Evolutionary conservation across 768 basidiomycete species (phyloP), one percentile per base, ranked within the genome.

Genomic region (Candolleomyces eurysporus): DNA sequence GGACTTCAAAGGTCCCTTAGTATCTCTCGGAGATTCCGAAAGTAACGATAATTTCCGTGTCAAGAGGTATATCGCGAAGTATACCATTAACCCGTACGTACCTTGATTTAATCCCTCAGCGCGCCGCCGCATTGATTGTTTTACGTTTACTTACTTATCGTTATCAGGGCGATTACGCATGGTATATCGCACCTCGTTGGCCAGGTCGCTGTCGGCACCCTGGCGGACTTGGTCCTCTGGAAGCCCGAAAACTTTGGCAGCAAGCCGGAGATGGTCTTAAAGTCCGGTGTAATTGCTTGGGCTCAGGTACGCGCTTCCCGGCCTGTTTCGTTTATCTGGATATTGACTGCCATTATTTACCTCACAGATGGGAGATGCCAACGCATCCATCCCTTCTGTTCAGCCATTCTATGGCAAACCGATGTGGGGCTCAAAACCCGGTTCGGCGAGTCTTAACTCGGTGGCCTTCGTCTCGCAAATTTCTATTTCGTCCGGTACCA

Each of bases 221-320:
- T 99, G 50, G 97, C 96, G 0, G 97, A 99, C 72, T 83, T 99
- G 48, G 96, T 98, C 0, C 79, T 98, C 0, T 99, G 97, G 97
- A 90, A 89, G 74, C 94, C 95, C 0, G 90, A 93, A 71, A 88
- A 90, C 70, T 98, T 98, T 73, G 97, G 96, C 2, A 79, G 89
- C 2, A 90, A 92, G 68, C 96, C 97, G 0, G 92, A 96, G 71
- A 90, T 94, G 90, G 89, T 98, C 48, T 79, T 98, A 64, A 99
- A 98, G 73, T 91, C 92, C 9, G 97, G 97, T 22, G 88, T 97
- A 7, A 96, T 98, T 66, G 92, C 83, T 11, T 94, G 89, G 85
- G 88, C 93, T 2, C 89, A 94, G 80, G 94, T 93, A 61, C 59
- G 84, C 53, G 48, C 31, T 22, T 59, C 36, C 14, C 21, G 49